Evolutionary conservation across 176 grass and related monocot genomes (phyloP).

Genomic region (Triticum timopheevii): DNA sequence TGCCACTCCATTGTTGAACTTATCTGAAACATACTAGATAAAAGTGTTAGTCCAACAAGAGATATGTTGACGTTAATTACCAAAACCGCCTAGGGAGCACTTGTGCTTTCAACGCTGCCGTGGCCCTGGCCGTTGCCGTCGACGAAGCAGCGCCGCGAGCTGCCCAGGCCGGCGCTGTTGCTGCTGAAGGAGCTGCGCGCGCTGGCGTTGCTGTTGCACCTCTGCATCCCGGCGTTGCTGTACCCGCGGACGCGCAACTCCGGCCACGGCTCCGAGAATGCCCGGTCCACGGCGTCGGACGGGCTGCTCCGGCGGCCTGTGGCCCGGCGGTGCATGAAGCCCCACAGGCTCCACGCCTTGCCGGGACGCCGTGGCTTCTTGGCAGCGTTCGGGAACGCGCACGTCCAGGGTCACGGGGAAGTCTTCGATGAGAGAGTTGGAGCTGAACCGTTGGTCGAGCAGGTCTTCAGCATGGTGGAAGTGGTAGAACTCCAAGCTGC

Average conservation of each 20-base stretch:
- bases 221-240: conserved; percentile 50
- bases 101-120: too few species aligned
- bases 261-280: conserved; percentile 69
- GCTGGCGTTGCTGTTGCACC: conserved; percentile 69
- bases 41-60: too few species aligned
- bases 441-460: too few species aligned
- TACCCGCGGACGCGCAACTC: conserved; percentile 40
- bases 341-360: conserved; percentile 85
- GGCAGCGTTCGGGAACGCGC: too few species aligned
- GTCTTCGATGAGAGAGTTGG: too few species aligned
- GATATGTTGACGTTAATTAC: too few species aligned
- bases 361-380: not conserved
- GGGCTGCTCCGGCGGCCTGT: conserved; percentile 39
- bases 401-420: too few species aligned
- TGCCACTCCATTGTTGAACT: too few species aligned
- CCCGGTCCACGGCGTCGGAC: conserved; percentile 33
- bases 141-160: conserved; percentile 36
- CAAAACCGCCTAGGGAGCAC: too few species aligned
- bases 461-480: too few species aligned
- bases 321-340: conserved; percentile 70
- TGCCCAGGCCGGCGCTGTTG: conserved; percentile 59
- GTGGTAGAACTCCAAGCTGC: too few species aligned
- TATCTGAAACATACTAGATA: too few species aligned
- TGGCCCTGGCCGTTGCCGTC: not conserved
- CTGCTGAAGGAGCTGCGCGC: conserved; percentile 86